Evolutionary conservation across 768 basidiomycete genomes (phyloP), one percentile per base, ranked within the genome.

Genomic region (Boletellus emodensis): DNA sequence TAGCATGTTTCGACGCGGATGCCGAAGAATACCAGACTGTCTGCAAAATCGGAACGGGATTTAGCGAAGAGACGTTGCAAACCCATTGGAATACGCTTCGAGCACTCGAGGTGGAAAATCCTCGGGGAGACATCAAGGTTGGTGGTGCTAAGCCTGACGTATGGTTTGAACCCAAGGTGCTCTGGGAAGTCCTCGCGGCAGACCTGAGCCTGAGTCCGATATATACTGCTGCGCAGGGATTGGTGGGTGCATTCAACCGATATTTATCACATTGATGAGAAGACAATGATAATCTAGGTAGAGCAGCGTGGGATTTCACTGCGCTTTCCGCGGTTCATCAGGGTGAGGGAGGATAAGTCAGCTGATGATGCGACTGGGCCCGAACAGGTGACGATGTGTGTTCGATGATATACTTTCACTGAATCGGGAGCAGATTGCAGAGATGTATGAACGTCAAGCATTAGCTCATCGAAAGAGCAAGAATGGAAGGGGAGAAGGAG

Each of bases 41-140:
- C 46, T 98, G 96, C 79, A 99, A 99, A 69, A 96, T 99, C 58
- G 96, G 96, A 9, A 99, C 96, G 0, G 96, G 96, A 2, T 98
- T 99, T 72, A 90, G 87, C 49, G 96, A 99, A 60, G 96, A 98
- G 64, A 77, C 80, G 51, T 69, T 99, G 32, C 83, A 87, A 61
- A 70, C 78, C 14, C 90, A 95, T 61, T 87, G 86, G 68, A 81
- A 88, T n/a, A 73, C 79, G 4, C 77, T 99, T 24, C 85, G 88
- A 55, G 85, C 91, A 13, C 76, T 94, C 34, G 91, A 89, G 72
- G 70, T 75, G 40, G 72, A 72, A 17, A 85, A 83, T 49, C 76
- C 80, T 46, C 79, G 90, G 43, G 85, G 87, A 0, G 92, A 97
- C 65, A 77, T 96, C 57, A 93, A 92, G 67, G 68, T 85, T 40